These are phyloP conservation scores for Cubamyces lactineus DNA, from an alignment of 768 basidiomycete genomes.

Conservation along the genomic window DNA sequence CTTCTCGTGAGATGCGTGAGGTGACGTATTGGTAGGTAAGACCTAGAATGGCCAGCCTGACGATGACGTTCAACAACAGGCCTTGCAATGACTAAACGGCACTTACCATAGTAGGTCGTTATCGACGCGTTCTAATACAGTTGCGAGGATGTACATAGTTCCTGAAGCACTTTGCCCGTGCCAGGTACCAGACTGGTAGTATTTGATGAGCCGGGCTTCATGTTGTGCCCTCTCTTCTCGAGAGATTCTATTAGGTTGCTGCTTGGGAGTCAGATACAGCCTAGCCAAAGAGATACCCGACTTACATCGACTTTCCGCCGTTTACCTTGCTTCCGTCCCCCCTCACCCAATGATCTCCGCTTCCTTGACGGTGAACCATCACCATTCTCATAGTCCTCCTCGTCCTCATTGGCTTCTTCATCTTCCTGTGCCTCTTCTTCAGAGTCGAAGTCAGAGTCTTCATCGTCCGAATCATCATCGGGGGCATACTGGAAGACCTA, in stretches of 20 bases:
- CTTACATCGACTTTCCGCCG: constrained; percentile 59
- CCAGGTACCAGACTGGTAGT: constrained; percentile 85
- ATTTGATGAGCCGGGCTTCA: constrained; percentile 68
- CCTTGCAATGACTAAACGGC: neutral
- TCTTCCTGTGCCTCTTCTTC: constrained; percentile 46
- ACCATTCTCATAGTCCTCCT: constrained; percentile 51
- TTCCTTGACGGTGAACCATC: constrained; percentile 47
- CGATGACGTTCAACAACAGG: constrained; percentile 4
- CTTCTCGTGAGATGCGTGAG: constrained; percentile 82
- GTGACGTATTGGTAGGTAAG: constrained; percentile 91
- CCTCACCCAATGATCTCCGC: constrained; percentile 49
- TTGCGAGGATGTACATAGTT: constrained; percentile 88
- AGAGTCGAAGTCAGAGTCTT: constrained; percentile 50
- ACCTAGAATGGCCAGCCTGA: constrained; percentile 90
- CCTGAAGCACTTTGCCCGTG: constrained; percentile 90
- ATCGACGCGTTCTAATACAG: constrained; percentile 88
- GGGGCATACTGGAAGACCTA: constrained; percentile 69
- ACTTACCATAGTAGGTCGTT: constrained; percentile 88
- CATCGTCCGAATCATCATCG: constrained; percentile 71
- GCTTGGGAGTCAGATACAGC: neutral
- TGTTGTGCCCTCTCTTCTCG: constrained; percentile 71
- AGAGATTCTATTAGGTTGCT: constrained; percentile 62
- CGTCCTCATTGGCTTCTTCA: constrained; percentile 47
- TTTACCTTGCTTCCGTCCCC: constrained; percentile 51
- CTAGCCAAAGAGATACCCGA: too few relatives aligned